Percentiles rank a stretch among this genome's conserved stretches.
phyloP scores from a whole-genome alignment of 148 eudicot species.

The Chenopodium quinoa region DNA sequence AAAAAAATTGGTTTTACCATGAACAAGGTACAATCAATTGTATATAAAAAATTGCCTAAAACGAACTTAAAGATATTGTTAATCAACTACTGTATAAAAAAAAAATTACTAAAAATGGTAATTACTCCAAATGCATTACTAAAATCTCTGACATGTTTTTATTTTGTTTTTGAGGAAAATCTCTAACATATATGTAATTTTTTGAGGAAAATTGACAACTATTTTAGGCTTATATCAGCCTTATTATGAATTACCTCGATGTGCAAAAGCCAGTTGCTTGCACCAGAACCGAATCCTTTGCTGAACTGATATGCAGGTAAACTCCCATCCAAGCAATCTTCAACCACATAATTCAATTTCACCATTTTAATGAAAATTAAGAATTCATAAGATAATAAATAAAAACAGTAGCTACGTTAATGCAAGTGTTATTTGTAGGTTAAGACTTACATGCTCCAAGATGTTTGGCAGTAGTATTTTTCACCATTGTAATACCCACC shows the following conservation, averaged over 20 bases:
- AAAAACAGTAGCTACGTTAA: not conserved
- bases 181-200: no score
- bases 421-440: not conserved
- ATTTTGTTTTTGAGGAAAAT: no score
- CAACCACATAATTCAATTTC: not conserved
- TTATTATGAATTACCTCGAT: slow-evolving; percentile 59
- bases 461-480: slow-evolving; percentile 35
- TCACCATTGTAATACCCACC: slow-evolving; percentile 70
- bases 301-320: slow-evolving; percentile 85
- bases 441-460: slow-evolving; percentile 64
- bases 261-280: slow-evolving; percentile 83
- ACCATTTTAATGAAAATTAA: not conserved
- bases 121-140: no score
- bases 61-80: no score
- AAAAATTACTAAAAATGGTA: no score
- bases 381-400: no score
- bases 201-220: no score
- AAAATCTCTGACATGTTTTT: no score
- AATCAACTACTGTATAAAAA: no score
- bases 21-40: no score
- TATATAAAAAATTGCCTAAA: no score
- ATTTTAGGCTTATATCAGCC: not conserved
- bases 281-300: slow-evolving; percentile 82
- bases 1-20: no score
- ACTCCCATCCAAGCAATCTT: slow-evolving; percentile 97